Conservation (phyloP, 352 stramenopile species). For the Thraustotheca clavata region DNA sequence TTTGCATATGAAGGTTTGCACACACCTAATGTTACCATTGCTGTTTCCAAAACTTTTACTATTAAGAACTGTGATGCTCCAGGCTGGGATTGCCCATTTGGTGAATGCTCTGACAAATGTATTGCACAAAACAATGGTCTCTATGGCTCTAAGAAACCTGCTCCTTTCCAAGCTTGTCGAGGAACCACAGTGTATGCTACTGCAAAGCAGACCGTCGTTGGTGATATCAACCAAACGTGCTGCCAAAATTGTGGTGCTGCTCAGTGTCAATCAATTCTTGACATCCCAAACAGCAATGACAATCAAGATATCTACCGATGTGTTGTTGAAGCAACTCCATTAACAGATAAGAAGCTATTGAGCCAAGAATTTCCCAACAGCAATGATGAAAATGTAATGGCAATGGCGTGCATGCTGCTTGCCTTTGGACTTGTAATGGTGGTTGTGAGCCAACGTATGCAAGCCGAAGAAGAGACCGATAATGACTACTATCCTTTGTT, state of each 20-base stretch:
- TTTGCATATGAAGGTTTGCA: conserved; percentile 46
- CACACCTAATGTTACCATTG: conserved; percentile 23
- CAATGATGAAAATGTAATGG: not conserved
- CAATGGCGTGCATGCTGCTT: not conserved
- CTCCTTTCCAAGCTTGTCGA: conserved; percentile 7
- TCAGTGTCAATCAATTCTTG: not conserved
- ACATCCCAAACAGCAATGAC: not conserved
- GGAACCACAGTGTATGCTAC: not conserved
- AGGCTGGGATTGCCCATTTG: conserved; percentile 34
- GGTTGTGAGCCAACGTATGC: not conserved
- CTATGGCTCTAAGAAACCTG: not conserved
- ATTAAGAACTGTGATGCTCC: conserved; percentile 53
- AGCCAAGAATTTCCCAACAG: not conserved
- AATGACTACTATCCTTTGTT: conserved; percentile 11
- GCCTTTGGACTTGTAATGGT: conserved; percentile 2
- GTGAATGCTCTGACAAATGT: conserved; percentile 27
- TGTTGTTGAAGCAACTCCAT: conserved; percentile 1
- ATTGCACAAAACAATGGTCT: not conserved
- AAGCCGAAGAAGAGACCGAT: not conserved
- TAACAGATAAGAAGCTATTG: not conserved
- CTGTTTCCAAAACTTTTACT: conserved; percentile 35
- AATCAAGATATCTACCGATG: conserved; percentile 14
- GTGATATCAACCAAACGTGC: conserved; percentile 4
- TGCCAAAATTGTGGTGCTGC: not conserved
- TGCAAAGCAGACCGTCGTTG: not conserved